Evolutionary conservation across 2,329 filamentous ascomycete species (phyloP), one percentile per base, ranked within the genome.

Genomic region (Dendryphion nanum): DNA sequence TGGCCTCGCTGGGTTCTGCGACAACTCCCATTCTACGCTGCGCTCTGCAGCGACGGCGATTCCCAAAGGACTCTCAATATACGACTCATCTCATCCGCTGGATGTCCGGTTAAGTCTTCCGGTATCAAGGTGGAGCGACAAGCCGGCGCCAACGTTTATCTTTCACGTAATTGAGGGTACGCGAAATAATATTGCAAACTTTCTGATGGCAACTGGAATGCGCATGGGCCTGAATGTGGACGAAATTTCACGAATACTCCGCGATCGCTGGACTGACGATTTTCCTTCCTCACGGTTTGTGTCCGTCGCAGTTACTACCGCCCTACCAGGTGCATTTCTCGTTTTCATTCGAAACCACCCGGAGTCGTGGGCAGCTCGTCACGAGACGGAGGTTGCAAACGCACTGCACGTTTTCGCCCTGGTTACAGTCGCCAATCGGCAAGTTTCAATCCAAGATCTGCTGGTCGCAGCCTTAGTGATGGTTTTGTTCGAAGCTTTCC

Each of bases 401-500:
- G 45, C 43, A 30, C 38, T 61, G 32, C 52, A 55, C 17, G 38
- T 54, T 13, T 40, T 56, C 18, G 49, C 50, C 10, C 42, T 59
- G 24, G 44, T 45, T 18, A 54, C 50, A 34, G 45, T 57, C 38
- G 51, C 46, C 20, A 45, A 49, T 33, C 51, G 55, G 30, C 38
- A 30, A 28, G 18, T 50, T 23, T 47, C 46, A 12, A 38, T 47
- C 19, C 41, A 47, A 32, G 51, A 61, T 41, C 39, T 56, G 35
- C 29, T 60, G 18, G 47, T 55, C 16, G 44, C 49, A 28, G 45
- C 51, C 24, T 47, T 61, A 42, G 55, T 61, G 47, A 60, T 63
- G 56, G 52, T 53, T 30, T 53, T 48, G 40, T 61, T 61, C 38
- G 57, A 62, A 42, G 50, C 51, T 42, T 55, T 57, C 43, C 54